A percentile compares a stretch with the other conserved stretches of the same genome.
These are phyloP conservation scores for Tetracladium maxilliforme DNA, from an alignment of 2,329 filamentous ascomycete genomes.

Conservation along the genomic window DNA sequence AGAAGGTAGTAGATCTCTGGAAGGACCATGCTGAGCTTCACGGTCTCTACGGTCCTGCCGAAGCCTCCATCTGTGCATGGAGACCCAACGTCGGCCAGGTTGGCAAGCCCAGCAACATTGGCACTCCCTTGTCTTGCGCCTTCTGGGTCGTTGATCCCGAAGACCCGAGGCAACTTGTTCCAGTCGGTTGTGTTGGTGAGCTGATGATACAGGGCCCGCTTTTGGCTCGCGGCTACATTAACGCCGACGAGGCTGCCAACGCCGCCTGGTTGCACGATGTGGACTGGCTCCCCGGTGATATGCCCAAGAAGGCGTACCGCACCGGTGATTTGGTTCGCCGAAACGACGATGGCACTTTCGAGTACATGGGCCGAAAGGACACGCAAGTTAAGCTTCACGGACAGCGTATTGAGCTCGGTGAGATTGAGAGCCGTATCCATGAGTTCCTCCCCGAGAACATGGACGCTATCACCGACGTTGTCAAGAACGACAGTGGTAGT, in stretches of 20 bases:
- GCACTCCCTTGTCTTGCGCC: conserved; percentile 39
- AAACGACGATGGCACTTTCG: conserved; percentile 30
- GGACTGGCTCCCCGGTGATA: conserved; percentile 29
- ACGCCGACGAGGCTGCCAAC: conserved; percentile 39
- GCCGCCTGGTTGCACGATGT: conserved; percentile 42
- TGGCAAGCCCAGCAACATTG: no score
- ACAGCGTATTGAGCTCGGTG: conserved; percentile 45
- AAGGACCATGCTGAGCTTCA: conserved; percentile 17
- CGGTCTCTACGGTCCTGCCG: conserved; percentile 24
- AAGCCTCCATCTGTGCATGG: conserved; percentile 9
- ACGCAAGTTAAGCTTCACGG: conserved; percentile 55
- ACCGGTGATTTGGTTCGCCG: conserved; percentile 45
- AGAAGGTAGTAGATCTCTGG: conserved; percentile 21
- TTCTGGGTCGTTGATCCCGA: conserved; percentile 30
- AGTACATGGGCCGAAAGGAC: conserved; percentile 49
- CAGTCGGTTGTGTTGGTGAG: conserved; percentile 39
- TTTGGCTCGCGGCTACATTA: conserved; percentile 48
- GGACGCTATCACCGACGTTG: conserved; percentile 26
- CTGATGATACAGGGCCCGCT: conserved; percentile 43
- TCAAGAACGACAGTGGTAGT: conserved; percentile 14
- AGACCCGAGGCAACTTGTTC: conserved; percentile 27
- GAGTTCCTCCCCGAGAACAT: conserved; percentile 18
- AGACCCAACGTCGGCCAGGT: no score
- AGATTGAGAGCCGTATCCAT: conserved; percentile 26
- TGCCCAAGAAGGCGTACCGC: conserved; percentile 24